A percentile compares a stretch with the other conserved stretches of the same genome.
Evolutionary conservation across 768 basidiomycete genomes (phyloP).

Genomic region (Thelephora aurantiotincta): DNA sequence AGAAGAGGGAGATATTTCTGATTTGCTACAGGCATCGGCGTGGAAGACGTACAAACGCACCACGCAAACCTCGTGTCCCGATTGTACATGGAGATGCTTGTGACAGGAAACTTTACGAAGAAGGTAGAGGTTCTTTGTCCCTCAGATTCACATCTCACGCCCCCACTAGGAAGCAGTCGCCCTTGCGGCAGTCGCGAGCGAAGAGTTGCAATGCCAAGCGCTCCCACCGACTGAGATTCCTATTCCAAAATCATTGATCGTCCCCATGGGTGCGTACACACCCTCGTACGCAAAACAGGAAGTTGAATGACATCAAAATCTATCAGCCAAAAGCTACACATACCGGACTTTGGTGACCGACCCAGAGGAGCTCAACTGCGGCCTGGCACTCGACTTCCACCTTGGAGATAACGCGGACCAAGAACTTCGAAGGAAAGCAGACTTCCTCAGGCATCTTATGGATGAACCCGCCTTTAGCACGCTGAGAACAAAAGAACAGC

Average conservation of each 20-base stretch:
- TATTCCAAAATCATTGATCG: conserved; percentile 22
- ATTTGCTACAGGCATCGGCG: conserved; percentile 21
- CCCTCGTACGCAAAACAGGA: neutral
- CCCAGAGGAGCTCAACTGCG: conserved; percentile 30
- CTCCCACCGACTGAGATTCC: conserved; percentile 25
- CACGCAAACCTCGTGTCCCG: conserved; percentile 23
- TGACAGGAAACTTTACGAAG: conserved; percentile 31
- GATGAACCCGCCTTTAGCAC: conserved; percentile 33
- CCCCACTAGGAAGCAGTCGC: conserved; percentile 23
- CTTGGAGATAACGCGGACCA: conserved; percentile 28
- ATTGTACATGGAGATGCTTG: conserved; percentile 27
- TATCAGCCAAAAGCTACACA: conserved; percentile 19
- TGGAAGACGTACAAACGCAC: conserved; percentile 26
- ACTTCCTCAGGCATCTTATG: conserved; percentile 29
- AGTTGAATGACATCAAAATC: neutral
- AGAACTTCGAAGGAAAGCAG: conserved; percentile 19
- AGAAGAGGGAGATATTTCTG: neutral
- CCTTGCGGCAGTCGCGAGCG: conserved; percentile 24
- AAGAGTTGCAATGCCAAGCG: conserved; percentile 19
- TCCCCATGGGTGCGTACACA: conserved; percentile 21
- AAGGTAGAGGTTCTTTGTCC: conserved; percentile 14
- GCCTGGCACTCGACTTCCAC: conserved; percentile 32
- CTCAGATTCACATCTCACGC: neutral
- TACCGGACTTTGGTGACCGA: conserved; percentile 25
- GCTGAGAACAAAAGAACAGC: conserved; percentile 40